Percentiles rank a stretch among this genome's conserved stretches.
These are phyloP conservation scores for Ensete glaucum DNA, from an alignment of 176 grass and related monocot genomes.

Conservation along the genomic window DNA sequence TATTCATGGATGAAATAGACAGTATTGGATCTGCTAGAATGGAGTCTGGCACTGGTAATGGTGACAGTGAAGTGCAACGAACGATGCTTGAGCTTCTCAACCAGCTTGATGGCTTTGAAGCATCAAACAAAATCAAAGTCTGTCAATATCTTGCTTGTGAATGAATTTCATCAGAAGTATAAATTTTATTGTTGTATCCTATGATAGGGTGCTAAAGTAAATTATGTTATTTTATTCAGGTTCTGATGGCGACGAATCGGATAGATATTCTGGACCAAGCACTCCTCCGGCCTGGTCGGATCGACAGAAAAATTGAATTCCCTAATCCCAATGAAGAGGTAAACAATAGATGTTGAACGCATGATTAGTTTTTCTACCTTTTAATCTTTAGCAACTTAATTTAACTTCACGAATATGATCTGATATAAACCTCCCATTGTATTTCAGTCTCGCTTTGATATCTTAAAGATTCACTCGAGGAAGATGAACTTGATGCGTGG, in stretches of 20 bases:
- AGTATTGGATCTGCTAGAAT: conserved; percentile 95
- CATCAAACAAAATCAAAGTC: conserved; percentile 99
- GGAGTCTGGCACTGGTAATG: conserved; percentile 91
- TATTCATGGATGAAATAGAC: conserved; percentile 99
- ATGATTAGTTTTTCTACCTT: background rate
- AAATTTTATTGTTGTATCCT: background rate
- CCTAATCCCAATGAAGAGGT: conserved; percentile 95
- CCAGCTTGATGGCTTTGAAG: conserved; percentile 99
- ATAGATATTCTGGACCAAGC: conserved; percentile 99
- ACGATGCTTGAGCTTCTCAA: conserved; percentile 99
- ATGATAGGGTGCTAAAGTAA: background rate
- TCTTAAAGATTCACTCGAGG: conserved; percentile 97
- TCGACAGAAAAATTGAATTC: conserved; percentile 99
- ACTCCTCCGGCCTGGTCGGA: conserved; percentile 87
- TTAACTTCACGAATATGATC: background rate
- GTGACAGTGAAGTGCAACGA: conserved; percentile 95
- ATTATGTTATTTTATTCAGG: conserved; percentile 30
- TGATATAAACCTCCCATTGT: background rate
- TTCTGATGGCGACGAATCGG: conserved; percentile 97
- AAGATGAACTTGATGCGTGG: conserved; percentile 99
- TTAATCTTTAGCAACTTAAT: conserved; percentile 8
- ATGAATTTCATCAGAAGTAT: background rate
- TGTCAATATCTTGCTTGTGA: background rate
- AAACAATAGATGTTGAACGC: conserved; percentile 14
- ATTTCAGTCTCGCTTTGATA: conserved; percentile 89